phyloP scores from a whole-genome alignment of 164 flowering plant species.

The Sedum album region DNA sequence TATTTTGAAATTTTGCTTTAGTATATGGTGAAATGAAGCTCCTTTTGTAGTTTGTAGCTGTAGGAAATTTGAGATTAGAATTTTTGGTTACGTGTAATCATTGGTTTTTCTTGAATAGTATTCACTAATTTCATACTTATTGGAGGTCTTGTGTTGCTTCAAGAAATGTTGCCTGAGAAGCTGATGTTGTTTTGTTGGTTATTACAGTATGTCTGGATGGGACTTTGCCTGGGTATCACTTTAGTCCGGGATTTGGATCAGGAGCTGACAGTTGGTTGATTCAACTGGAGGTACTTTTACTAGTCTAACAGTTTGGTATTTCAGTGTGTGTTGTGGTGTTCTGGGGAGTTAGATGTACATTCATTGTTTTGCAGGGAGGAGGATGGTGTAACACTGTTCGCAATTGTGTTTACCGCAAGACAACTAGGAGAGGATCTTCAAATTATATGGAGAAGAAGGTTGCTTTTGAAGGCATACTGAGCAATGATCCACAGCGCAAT shows the following conservation, averaged over 20 bases:
- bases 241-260: slow-evolving; percentile 61
- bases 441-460: slow-evolving; percentile 44
- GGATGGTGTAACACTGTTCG: slow-evolving; percentile 62
- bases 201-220: slow-evolving; percentile 84
- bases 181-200: neutral
- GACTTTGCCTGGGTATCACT: slow-evolving; percentile 77
- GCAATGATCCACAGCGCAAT: slow-evolving; percentile 62
- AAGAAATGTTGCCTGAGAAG: neutral
- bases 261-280: slow-evolving; percentile 89
- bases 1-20: neutral
- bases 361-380: slow-evolving; percentile 49
- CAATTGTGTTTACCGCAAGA: slow-evolving; percentile 54
- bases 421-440: slow-evolving; percentile 54
- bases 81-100: no score
- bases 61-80: neutral
- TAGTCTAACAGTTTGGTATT: neutral
- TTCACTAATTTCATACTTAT: neutral
- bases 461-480: slow-evolving; percentile 59
- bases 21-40: neutral
- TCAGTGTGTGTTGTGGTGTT: neutral
- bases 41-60: neutral
- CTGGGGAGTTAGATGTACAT: neutral
- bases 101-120: neutral
- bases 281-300: slow-evolving; percentile 70
- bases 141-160: neutral